These are phyloP conservation scores for Dactylellina sp. DNA, from an alignment of 2,329 filamentous ascomycete genomes.

Conservation along the genomic window DNA sequence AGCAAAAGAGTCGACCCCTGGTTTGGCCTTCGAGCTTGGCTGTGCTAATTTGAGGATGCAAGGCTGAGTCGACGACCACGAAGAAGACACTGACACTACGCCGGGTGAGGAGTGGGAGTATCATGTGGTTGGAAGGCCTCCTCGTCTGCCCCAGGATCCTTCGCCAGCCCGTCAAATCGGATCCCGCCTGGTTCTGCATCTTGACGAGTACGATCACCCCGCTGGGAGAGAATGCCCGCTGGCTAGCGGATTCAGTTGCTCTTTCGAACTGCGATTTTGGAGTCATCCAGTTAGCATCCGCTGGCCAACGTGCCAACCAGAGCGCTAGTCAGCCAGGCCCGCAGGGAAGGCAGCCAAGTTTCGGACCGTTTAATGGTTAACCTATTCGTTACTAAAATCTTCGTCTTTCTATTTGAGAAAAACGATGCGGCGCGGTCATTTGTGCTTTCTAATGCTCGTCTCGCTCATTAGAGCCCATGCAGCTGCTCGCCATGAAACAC, in stretches of 20 bases:
- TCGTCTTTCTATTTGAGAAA: slow-evolving; percentile 20
- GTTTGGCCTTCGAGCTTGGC: slow-evolving; percentile 31
- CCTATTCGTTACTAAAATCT: slow-evolving; percentile 17
- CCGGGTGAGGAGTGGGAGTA: no score
- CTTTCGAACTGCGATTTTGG: slow-evolving; percentile 17
- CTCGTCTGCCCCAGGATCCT: slow-evolving; percentile 13
- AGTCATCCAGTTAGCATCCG: slow-evolving; percentile 45
- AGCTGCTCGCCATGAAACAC: slow-evolving; percentile 35
- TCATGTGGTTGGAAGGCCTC: no score
- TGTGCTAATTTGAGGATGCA: slow-evolving; percentile 42
- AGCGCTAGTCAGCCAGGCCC: slow-evolving; percentile 40
- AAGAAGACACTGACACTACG: no score
- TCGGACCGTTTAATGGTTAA: background rate
- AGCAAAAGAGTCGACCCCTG: background rate
- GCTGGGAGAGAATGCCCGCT: background rate
- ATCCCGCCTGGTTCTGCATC: slow-evolving; percentile 38
- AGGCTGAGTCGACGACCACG: slow-evolving; percentile 48
- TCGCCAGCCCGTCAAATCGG: slow-evolving; percentile 43
- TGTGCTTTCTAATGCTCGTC: slow-evolving; percentile 1
- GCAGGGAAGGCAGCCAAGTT: slow-evolving; percentile 46
- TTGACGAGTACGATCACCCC: slow-evolving; percentile 27
- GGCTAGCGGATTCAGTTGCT: no score
- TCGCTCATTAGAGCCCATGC: slow-evolving; percentile 26
- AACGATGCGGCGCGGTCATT: slow-evolving; percentile 53
- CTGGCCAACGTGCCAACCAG: slow-evolving; percentile 19